Percentiles rank a stretch among this genome's conserved stretches.
Conservation (phyloP, 148 eudicot species). For the Cornus controversa region DNA sequence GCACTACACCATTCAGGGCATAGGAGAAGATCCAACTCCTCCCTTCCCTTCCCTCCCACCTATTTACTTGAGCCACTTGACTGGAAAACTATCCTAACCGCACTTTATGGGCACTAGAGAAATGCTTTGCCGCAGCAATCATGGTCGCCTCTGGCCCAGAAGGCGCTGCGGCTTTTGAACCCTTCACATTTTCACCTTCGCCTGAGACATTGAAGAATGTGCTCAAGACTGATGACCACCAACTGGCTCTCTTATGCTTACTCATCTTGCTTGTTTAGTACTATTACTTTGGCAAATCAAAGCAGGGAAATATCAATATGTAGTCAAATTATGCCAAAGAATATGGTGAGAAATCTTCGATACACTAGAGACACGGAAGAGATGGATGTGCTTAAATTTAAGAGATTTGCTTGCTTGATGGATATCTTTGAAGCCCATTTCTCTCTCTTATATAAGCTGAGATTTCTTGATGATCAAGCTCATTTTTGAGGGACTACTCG, state of each 20-base stretch:
- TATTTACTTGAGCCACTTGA: neutral
- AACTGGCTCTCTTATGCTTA: neutral
- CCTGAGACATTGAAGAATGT: neutral
- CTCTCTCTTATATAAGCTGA: neutral
- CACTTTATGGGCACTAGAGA: conserved; percentile 18
- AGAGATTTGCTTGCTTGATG: neutral
- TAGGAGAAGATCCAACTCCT: too few relatives aligned
- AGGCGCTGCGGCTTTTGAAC: neutral
- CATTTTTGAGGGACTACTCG: neutral
- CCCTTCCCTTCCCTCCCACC: too few relatives aligned
- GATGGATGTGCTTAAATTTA: neutral
- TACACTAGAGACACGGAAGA: too few relatives aligned
- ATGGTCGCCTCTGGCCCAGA: conserved; percentile 10
- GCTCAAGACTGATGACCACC: neutral
- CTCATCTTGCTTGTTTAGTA: neutral
- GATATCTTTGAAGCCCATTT: neutral
- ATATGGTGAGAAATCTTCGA: neutral
- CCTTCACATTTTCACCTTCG: neutral
- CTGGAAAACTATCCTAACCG: neutral
- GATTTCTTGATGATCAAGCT: conserved; percentile 18
- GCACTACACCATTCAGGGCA: too few relatives aligned
- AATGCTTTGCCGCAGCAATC: conserved; percentile 20
- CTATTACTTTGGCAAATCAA: too few relatives aligned
- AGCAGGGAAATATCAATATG: too few relatives aligned
- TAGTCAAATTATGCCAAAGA: neutral